These are phyloP conservation scores for Jacaranda copaia DNA, from an alignment of 257 asterid species.

Conservation along the genomic window DNA sequence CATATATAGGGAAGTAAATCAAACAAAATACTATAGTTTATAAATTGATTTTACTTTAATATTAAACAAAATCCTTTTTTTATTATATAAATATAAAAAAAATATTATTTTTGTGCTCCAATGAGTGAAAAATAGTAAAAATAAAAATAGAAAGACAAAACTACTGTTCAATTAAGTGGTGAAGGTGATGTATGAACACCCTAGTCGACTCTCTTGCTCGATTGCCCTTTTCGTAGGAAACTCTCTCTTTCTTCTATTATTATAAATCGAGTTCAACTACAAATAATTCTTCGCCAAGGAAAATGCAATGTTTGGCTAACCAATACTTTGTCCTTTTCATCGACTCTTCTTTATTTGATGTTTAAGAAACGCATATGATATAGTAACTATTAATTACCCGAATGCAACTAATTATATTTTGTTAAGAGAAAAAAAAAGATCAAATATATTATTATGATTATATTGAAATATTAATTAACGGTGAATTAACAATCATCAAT, in stretches of 20 bases:
- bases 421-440: too few relatives aligned
- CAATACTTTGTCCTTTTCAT: not conserved
- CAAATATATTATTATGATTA: too few relatives aligned
- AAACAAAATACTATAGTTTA: not conserved
- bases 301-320: not conserved
- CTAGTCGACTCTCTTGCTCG: conserved; percentile 43
- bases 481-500: too few relatives aligned
- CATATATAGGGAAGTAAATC: conserved; percentile 7
- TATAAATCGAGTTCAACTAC: not conserved
- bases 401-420: not conserved
- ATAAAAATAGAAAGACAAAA: conserved; percentile 8
- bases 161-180: conserved; percentile 26
- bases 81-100: too few relatives aligned
- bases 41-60: not conserved
- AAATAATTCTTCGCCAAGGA: not conserved
- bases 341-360: not conserved
- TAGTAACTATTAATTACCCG: not conserved
- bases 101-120: not conserved
- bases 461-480: too few relatives aligned
- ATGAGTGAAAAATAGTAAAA: not conserved
- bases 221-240: conserved; percentile 51
- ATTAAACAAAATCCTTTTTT: too few relatives aligned
- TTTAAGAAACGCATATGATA: not conserved
- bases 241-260: conserved; percentile 47
- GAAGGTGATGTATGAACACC: conserved; percentile 58